A percentile compares a stretch with the other conserved stretches of the same genome.
These are phyloP conservation scores for Singerocomus inundabilis DNA, from an alignment of 1,284 basidiomycete genomes.

Conservation along the genomic window DNA sequence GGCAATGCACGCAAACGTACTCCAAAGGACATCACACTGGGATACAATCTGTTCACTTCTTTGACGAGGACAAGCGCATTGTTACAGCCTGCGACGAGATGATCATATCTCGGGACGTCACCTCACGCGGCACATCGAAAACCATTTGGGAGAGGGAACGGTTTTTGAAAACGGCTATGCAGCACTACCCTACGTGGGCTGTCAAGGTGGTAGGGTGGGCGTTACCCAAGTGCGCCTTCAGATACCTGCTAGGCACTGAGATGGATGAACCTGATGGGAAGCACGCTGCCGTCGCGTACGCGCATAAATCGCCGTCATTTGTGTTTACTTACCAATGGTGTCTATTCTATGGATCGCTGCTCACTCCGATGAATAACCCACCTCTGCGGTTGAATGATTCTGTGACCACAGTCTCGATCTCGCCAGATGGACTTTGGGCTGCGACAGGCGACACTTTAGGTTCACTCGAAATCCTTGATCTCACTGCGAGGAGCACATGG, in stretches of 20 bases:
- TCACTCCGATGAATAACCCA: background rate
- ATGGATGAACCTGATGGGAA: background rate
- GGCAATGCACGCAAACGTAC: conserved; percentile 19
- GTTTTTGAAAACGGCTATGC: background rate
- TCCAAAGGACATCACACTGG: conserved; percentile 16
- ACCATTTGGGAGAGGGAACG: conserved; percentile 8
- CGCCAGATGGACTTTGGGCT: conserved; percentile 19
- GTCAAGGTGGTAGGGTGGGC: conserved; percentile 13
- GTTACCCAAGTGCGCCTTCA: background rate
- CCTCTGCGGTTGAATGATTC: background rate
- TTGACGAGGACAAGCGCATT: conserved; percentile 16
- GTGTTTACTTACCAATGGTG: background rate
- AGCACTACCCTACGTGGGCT: conserved; percentile 5
- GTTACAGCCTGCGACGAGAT: conserved; percentile 8
- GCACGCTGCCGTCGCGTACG: background rate
- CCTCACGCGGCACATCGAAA: conserved; percentile 2
- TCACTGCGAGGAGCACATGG: conserved; percentile 10
- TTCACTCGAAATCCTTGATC: conserved; percentile 14
- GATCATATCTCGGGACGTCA: conserved; percentile 14
- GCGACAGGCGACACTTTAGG: conserved; percentile 7
- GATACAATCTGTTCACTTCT: conserved; percentile 18
- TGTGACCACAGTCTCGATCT: conserved; percentile 6
- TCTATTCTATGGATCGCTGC: conserved; percentile 1
- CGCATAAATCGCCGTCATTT: conserved; percentile 6
- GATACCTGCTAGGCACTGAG: background rate